phyloP scores from a whole-genome alignment of 2,329 filamentous ascomycete species.

The Scedosporium aurantiacum region DNA sequence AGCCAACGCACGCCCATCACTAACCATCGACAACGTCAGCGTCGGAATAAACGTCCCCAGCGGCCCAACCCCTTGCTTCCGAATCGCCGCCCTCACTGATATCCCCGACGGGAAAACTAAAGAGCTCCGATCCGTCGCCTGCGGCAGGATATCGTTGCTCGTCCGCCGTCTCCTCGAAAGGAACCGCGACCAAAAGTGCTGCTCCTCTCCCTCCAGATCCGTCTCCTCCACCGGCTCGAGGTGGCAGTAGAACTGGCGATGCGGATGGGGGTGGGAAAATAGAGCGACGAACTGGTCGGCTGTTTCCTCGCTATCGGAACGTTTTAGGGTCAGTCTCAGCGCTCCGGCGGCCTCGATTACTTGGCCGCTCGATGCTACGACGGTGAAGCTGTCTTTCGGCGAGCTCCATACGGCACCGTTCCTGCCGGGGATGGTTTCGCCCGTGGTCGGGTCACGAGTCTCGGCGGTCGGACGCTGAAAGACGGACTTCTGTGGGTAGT shows the following conservation, averaged over 20 bases:
- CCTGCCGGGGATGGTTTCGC: not conserved
- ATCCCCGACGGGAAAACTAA: not conserved
- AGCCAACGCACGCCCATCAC: not conserved
- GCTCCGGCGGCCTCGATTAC: slow-evolving; percentile 1
- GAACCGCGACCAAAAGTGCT: slow-evolving; percentile 1
- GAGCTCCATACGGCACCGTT: slow-evolving; percentile 8
- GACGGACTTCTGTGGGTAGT: slow-evolving; percentile 8
- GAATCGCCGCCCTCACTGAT: not conserved
- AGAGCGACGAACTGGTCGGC: slow-evolving; percentile 3
- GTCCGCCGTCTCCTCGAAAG: not conserved
- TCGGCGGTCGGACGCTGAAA: slow-evolving; percentile 6
- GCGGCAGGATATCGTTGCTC: not conserved
- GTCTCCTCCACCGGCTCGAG: not conserved
- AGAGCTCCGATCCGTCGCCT: slow-evolving; percentile 3
- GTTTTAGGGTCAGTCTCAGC: not conserved
- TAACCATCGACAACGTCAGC: not conserved
- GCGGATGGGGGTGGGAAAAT: not conserved
- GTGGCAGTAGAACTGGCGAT: not conserved
- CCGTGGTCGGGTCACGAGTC: not conserved
- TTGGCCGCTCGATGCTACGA: not conserved
- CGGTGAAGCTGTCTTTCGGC: not conserved
- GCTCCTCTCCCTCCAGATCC: not conserved
- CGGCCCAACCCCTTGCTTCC: not conserved
- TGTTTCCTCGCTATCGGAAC: not conserved
- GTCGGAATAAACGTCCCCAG: slow-evolving; percentile 2